Conservation (phyloP, 257 asterid species). For the Fraxinus pennsylvanica region DNA sequence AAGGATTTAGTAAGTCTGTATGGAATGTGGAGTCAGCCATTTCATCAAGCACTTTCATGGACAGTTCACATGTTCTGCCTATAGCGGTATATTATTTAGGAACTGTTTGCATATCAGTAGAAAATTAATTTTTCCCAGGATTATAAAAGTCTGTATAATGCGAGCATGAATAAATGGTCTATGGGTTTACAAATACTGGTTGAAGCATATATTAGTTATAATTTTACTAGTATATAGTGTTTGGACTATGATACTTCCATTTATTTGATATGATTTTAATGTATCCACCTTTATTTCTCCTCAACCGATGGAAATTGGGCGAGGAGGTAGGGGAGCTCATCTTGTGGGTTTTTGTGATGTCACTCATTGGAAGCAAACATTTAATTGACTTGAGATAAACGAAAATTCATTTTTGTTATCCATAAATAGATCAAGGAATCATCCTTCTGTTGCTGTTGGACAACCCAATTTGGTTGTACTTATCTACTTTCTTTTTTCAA, state of each 20-base stretch:
- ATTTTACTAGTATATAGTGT: background rate
- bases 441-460: background rate
- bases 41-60: slow-evolving; percentile 81
- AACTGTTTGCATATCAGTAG: slow-evolving; percentile 9
- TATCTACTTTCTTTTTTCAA: background rate
- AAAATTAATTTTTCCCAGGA: slow-evolving; percentile 18
- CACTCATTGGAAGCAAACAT: background rate
- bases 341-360: background rate
- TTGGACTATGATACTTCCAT: background rate
- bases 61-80: slow-evolving; percentile 74
- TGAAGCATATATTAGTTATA: slow-evolving; percentile 7
- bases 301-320: background rate
- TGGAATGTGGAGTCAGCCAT: slow-evolving; percentile 77
- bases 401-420: background rate
- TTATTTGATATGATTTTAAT: background rate
- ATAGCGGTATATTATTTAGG: slow-evolving; percentile 46
- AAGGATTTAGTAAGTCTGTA: slow-evolving; percentile 65
- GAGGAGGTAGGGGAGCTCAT: background rate
- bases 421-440: background rate
- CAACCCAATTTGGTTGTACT: background rate
- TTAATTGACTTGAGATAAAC: background rate
- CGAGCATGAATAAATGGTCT: slow-evolving; percentile 2
- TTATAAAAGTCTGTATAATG: slow-evolving; percentile 1
- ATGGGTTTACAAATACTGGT: background rate
- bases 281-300: background rate